Base-by-base conservation (phyloP, 169 alveolate genomes). In the Babesia caballi region DNA sequence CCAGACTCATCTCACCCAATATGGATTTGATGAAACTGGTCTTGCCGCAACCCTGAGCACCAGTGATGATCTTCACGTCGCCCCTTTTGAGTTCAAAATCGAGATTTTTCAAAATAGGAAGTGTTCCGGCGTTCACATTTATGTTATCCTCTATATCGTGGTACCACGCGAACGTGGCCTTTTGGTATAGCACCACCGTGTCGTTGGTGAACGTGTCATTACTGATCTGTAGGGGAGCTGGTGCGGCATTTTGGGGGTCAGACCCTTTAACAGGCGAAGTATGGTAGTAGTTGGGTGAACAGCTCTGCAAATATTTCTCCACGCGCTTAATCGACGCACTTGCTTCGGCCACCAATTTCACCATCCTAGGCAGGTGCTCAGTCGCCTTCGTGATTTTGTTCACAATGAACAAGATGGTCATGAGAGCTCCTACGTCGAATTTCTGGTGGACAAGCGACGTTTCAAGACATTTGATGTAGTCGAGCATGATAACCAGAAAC, bases 21-120 rank as follows among this genome's bases (percentile, higher is more conserved):
- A 76, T 47, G 11, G 85, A 41, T 27, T 65, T 76, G 17, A 76
- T 35, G 60, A 76, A 57, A 28, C 67, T 66, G 4, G 81, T 50
- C 67, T 76, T 76, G 33, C 85, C 85, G 56, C 69, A 66, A 28
- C 85, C 85, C 56, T 65, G 78, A 28, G 41, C 33, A 14, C 85
- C 85, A 7, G 85, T 67, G 25, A 76, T 30, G 32, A 67, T 67
- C 27, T 44, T 33, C 3, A 66, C 30, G 6, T 66, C 81, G 36
- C 77, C 77, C 41, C 76, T n/a, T 33, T 54, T 59, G 0, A 74
- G 66, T 38, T 51, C 58, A 25, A 74, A 74, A 49, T 56, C 30
- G 7, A 74, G 19, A n/a, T 50, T 28, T 7, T 56, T 67, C 49
- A 67, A 52, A 17, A 46, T 30, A 11, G 51, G 59, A 12, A 56